phyloP scores from a whole-genome alignment of 176 grass and related monocot genomes.

The Poa pratensis region DNA sequence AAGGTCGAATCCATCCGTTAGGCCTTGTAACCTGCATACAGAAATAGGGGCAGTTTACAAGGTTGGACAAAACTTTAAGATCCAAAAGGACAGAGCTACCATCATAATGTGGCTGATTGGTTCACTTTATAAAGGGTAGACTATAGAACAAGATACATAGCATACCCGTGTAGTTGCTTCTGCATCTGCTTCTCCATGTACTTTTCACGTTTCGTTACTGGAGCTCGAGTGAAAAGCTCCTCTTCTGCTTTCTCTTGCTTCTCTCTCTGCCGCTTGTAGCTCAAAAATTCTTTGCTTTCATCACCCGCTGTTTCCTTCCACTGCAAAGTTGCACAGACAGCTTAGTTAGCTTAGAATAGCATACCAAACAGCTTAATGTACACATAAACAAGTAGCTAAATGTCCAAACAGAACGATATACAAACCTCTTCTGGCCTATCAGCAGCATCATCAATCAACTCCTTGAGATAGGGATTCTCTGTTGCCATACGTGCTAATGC shows the following conservation, averaged over 20 bases:
- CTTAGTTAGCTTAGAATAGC: conserved; percentile 22
- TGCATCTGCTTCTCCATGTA: conserved; percentile 63
- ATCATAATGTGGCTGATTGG: background rate
- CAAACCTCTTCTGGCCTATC: conserved; percentile 89
- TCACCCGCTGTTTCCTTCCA: conserved; percentile 71
- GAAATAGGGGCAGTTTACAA: conserved; percentile 1
- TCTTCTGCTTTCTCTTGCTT: conserved; percentile 68
- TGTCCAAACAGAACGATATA: conserved; percentile 19
- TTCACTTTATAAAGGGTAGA: background rate
- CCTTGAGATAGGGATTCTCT: conserved; percentile 74
- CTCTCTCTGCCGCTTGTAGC: conserved; percentile 70
- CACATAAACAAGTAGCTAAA: conserved; percentile 14
- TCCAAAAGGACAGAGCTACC: background rate
- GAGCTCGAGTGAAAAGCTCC: conserved; percentile 78
- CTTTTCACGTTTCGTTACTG: conserved; percentile 78
- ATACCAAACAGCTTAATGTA: conserved; percentile 12
- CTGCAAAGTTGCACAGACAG: conserved; percentile 39
- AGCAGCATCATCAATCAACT: conserved; percentile 64
- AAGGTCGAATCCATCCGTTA: conserved; percentile 45
- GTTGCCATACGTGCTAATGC: conserved; percentile 58
- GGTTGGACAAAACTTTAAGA: background rate
- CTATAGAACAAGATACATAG: background rate
- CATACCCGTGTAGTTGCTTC: conserved; percentile 75
- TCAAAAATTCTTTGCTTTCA: conserved; percentile 77
- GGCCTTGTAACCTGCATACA: conserved; percentile 40